A percentile compares a stretch with the other conserved stretches of the same genome.
Evolutionary conservation across 1,284 basidiomycete species (phyloP).

Genomic region (Sanghuangporus sanghuang): DNA sequence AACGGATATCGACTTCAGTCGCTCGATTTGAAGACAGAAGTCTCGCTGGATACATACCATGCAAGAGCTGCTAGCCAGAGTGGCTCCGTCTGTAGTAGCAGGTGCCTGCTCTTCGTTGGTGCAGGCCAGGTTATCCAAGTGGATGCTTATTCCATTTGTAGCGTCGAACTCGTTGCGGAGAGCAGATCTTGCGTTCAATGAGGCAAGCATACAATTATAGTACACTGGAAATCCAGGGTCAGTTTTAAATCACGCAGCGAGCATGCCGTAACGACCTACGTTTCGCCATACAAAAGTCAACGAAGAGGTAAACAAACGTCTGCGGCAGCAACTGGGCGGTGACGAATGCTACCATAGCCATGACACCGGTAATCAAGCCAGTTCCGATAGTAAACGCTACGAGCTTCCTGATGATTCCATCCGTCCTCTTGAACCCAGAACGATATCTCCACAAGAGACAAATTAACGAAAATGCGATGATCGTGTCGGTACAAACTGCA

Average conservation of each 20-base stretch:
- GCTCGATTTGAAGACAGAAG: neutral
- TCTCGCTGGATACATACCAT: neutral
- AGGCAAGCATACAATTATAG: neutral
- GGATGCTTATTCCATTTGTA: neutral
- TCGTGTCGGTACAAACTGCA: neutral
- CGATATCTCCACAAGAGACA: neutral
- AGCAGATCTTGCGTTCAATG: neutral
- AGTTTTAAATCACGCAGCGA: neutral
- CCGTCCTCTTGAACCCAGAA: conserved; percentile 7
- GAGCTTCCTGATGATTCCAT: neutral
- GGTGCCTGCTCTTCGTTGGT: neutral
- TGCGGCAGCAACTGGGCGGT: neutral
- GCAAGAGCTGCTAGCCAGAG: neutral
- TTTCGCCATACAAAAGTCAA: conserved; percentile 2
- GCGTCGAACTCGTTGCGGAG: neutral
- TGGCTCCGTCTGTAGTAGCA: neutral
- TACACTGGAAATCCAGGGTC: neutral
- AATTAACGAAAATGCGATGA: neutral
- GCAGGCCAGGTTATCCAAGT: neutral
- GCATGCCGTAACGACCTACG: neutral
- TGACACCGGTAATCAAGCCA: neutral
- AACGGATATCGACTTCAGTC: neutral
- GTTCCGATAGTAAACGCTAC: conserved; percentile 4
- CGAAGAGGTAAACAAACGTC: neutral
- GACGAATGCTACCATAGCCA: conserved; percentile 3